Conservation (phyloP, 75 land plant genomes). For the Cunninghamia lanceolata region DNA sequence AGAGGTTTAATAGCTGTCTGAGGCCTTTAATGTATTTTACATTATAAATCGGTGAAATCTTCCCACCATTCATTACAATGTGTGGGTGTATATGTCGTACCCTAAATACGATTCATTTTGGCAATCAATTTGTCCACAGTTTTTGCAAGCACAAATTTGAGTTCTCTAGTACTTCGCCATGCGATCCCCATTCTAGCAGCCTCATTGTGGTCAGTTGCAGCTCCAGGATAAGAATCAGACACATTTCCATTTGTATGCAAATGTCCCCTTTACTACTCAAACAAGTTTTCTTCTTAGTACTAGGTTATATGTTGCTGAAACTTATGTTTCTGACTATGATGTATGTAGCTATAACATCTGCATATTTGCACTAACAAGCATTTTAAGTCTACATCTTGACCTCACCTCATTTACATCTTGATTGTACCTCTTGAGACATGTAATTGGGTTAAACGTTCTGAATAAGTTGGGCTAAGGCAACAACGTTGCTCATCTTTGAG, state of each 20-base stretch:
- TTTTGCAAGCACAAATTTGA: background rate
- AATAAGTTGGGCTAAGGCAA: background rate
- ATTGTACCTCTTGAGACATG: too few species aligned
- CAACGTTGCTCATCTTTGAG: background rate
- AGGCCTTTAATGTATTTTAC: conserved; percentile 14
- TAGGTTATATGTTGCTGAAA: background rate
- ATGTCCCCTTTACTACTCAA: background rate
- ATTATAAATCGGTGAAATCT: conserved; percentile 7
- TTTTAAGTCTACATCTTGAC: too few species aligned
- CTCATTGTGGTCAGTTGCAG: conserved; percentile 1
- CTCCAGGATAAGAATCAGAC: background rate
- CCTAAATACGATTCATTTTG: conserved; percentile 8
- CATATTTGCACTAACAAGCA: too few species aligned
- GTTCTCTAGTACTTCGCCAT: background rate
- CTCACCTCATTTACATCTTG: too few species aligned
- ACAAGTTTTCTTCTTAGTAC: background rate
- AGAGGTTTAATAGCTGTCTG: conserved; percentile 6
- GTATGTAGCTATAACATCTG: background rate
- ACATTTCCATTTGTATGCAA: background rate
- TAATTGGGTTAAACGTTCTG: background rate
- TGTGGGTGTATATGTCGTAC: conserved; percentile 12
- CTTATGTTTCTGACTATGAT: background rate
- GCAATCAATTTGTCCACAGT: background rate
- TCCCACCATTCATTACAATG: conserved; percentile 11
- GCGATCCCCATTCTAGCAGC: background rate